Percentiles rank a stretch among this genome's conserved stretches.
These are phyloP conservation scores for Echria macrotheca DNA, from an alignment of 495 filamentous ascomycete species.

Conservation along the genomic window DNA sequence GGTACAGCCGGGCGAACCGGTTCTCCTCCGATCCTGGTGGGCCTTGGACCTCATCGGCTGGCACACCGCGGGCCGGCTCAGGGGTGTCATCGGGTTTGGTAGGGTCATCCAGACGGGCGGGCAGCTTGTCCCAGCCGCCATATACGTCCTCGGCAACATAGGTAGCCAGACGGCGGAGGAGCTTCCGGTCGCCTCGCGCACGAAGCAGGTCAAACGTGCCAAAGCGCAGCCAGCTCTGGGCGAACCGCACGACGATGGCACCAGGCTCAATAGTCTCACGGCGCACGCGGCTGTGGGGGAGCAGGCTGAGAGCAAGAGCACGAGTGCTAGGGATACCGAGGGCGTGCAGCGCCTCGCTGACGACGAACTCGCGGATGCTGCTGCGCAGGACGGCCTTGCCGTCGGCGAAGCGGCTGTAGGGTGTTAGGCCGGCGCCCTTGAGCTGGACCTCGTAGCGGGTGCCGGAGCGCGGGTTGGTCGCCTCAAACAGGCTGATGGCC, in stretches of 20 bases:
- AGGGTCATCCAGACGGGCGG: conserved; percentile 49
- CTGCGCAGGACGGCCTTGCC: conserved; percentile 88
- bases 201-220: conserved; percentile 90
- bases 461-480: conserved; percentile 67
- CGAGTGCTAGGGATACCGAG: conserved; percentile 81
- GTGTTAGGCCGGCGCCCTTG: conserved; percentile 88
- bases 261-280: conserved; percentile 88
- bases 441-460: conserved; percentile 83
- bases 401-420: conserved; percentile 96
- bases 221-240: conserved; percentile 85
- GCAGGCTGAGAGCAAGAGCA: conserved; percentile 72
- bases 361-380: conserved; percentile 88
- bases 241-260: conserved; percentile 86
- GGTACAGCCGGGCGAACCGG: conserved; percentile 77
- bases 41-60: conserved; percentile 56
- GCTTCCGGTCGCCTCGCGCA: conserved; percentile 68
- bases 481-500: conserved; percentile 89
- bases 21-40: conserved; percentile 67
- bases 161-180: conserved; percentile 66
- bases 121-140: conserved; percentile 74
- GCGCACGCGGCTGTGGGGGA: conserved; percentile 64
- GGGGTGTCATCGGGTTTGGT: conserved; percentile 31
- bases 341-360: conserved; percentile 80
- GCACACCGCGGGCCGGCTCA: conserved; percentile 42
- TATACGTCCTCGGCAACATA: conserved; percentile 85